Conservation (phyloP, 2,329 filamentous ascomycete species). For the Hymenoscyphus fructigenus region DNA sequence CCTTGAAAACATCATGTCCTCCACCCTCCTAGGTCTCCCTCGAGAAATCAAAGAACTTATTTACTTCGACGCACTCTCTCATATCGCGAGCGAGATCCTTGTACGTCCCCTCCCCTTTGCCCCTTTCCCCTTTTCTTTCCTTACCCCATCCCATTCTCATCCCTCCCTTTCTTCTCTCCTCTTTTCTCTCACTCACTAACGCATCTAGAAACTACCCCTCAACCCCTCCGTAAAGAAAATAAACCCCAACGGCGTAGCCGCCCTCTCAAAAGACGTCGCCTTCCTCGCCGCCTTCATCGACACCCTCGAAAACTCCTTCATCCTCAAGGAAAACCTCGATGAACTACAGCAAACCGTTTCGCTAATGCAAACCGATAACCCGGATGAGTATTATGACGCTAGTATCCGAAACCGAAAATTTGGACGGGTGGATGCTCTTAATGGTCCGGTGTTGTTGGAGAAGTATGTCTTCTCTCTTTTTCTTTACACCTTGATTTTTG, state of each 20-base stretch:
- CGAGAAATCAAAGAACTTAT: constrained; percentile 96
- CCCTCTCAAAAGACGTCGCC: constrained; percentile 77
- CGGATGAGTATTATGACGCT: constrained; percentile 97
- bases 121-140: constrained; percentile 18
- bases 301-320: constrained; percentile 78
- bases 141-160: constrained; percentile 16
- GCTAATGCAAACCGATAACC: constrained; percentile 81
- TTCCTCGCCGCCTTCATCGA: constrained; percentile 86
- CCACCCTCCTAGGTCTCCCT: constrained; percentile 87
- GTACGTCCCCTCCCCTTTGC: constrained; percentile 43
- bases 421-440: constrained; percentile 85
- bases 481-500: neutral
- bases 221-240: constrained; percentile 79
- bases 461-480: constrained; percentile 59
- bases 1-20: constrained; percentile 93
- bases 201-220: constrained; percentile 45
- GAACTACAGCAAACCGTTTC: constrained; percentile 91
- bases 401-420: constrained; percentile 90
- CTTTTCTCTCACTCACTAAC: too few species aligned
- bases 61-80: constrained; percentile 92
- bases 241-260: constrained; percentile 79
- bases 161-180: constrained; percentile 14
- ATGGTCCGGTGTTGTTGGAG: constrained; percentile 85
- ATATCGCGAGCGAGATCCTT: constrained; percentile 83
- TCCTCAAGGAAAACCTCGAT: constrained; percentile 84